Evolutionary conservation across 129 eudicot species (phyloP).

Genomic region (Rutidosis leptorrhynchoides): DNA sequence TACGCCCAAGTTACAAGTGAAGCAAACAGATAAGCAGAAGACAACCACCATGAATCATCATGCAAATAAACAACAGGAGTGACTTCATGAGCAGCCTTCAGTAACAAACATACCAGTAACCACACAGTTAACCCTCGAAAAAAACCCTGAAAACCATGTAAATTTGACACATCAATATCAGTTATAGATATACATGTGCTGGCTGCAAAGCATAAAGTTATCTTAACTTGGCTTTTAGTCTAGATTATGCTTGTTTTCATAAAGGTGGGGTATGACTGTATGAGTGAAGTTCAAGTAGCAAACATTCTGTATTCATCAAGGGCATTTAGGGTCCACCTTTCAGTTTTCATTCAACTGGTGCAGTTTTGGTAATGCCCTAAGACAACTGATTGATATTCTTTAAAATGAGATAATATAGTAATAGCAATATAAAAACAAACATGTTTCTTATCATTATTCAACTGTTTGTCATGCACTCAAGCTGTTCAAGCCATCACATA

Average conservation of each 20-base stretch:
- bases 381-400: too few relatives aligned
- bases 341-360: too few relatives aligned
- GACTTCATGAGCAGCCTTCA: slow-evolving; percentile 53
- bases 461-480: too few relatives aligned
- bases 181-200: neutral
- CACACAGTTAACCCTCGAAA: slow-evolving; percentile 39
- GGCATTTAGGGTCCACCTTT: too few relatives aligned
- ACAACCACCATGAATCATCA: slow-evolving; percentile 51
- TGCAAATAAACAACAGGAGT: slow-evolving; percentile 38
- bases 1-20: slow-evolving; percentile 52
- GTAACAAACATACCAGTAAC: slow-evolving; percentile 47
- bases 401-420: too few relatives aligned
- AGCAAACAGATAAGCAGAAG: slow-evolving; percentile 31
- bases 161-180: neutral
- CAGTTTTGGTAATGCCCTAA: too few relatives aligned
- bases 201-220: neutral
- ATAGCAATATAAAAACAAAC: too few relatives aligned
- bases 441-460: too few relatives aligned
- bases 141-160: slow-evolving; percentile 34
- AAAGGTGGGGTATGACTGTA: neutral
- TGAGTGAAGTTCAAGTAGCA: neutral
- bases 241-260: too few relatives aligned
- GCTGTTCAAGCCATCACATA: too few relatives aligned
- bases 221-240: neutral
- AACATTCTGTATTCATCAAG: too few relatives aligned